Evolutionary conservation across 2,329 filamentous ascomycete species (phyloP).

Genomic region (Beauveria rudraprayagi): DNA sequence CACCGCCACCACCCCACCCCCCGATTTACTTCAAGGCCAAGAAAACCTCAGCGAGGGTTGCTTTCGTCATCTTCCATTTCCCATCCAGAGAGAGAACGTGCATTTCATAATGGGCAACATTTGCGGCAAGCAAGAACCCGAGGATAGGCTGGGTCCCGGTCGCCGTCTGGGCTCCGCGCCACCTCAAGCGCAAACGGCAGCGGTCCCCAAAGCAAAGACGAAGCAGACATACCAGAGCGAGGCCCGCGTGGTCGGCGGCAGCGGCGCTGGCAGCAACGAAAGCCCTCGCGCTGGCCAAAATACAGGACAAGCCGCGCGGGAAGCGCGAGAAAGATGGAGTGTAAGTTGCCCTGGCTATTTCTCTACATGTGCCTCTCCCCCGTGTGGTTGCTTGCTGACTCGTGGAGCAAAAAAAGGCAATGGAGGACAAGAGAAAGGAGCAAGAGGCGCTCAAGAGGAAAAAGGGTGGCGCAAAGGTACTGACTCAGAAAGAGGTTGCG

Average conservation of each 20-base stretch:
- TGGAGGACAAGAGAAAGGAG: background rate
- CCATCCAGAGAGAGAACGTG: too few relatives aligned
- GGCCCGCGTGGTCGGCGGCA: slow-evolving; percentile 56
- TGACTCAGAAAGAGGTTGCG: background rate
- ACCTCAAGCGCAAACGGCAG: slow-evolving; percentile 34
- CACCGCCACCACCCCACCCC: too few relatives aligned
- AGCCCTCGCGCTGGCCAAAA: background rate
- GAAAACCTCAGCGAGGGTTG: too few relatives aligned
- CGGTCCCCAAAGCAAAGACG: slow-evolving; percentile 39
- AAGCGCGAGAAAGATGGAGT: background rate
- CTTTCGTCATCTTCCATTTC: too few relatives aligned
- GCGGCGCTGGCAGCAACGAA: slow-evolving; percentile 6
- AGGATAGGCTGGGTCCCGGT: slow-evolving; percentile 64
- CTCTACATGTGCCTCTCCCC: background rate
- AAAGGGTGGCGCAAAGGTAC: background rate
- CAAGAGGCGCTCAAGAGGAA: background rate
- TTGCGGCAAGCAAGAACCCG: slow-evolving; percentile 69
- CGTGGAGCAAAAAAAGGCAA: background rate
- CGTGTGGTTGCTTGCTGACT: background rate
- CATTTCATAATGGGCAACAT: slow-evolving; percentile 65
- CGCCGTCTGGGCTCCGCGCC: slow-evolving; percentile 57
- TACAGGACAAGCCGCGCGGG: background rate
- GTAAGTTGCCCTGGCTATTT: background rate
- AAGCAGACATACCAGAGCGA: slow-evolving; percentile 34
- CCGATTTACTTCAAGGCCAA: too few relatives aligned